Base-by-base conservation (phyloP, 2,329 filamentous ascomycete genomes). In the Xylariaceae sp. region DNA sequence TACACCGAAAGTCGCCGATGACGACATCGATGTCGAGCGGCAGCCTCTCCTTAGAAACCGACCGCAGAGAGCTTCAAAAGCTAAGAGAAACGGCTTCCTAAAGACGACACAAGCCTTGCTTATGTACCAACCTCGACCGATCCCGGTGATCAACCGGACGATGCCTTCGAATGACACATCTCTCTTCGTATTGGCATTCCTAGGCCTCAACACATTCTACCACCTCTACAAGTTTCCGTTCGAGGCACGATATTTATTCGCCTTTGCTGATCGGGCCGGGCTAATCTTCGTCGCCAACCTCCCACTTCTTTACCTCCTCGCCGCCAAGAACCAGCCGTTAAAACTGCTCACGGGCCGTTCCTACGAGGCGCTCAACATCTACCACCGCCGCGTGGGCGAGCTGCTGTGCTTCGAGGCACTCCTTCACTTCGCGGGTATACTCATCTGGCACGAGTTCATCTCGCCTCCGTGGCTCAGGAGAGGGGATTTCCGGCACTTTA, bases 261-360 rank as follows among this genome's bases (percentile, higher is more conserved):
- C 83, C 50, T 79, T 87, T 46, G 80, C 82, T 54, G 84, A 87
- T 65, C 76, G 84, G 26, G 77, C 80, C 40, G 83, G 82, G 4
- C 74, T 81, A 42, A 65, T 86, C 20, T 80, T 81, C 62, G 68
- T 78, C 48, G 76, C 74, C 65, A 80, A 81, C 62, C 70, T 81
- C 1, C 78, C 78, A 0, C 68, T 80, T 3, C 74, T 89, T 2
- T 89, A 89, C 67, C 73, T 89, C 3, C 75, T 89, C 2, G 80
- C 83, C 1, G 86, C 87, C 29, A 89, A 89, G 69, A 89, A 85
- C 56, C 85, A 88, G 59, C 86, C 86, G 0, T 66, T 89, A 32
- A 81, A 82, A 55, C 63, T 77, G 1, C 72, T 89, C 18, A 88
- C 85, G 0, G 85, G 86, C 3, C 80, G 81, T 59, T 88, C 85